Base-by-base conservation (phyloP, 164 flowering plant species). In the Nymphaea colorata region DNA sequence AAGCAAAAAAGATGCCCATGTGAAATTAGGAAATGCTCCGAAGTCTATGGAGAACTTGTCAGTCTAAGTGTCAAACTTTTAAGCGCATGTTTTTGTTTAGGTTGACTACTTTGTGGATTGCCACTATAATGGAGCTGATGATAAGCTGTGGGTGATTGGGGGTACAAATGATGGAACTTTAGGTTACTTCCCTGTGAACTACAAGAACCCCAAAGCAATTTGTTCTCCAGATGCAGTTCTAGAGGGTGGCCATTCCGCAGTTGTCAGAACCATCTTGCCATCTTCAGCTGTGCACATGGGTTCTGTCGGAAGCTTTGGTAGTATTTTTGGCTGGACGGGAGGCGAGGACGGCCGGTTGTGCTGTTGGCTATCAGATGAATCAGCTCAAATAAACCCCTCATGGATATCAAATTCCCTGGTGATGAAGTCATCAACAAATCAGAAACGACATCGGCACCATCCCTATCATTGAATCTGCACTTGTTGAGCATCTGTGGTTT, bases 291-390 rank as follows among this genome's bases (percentile, higher is more conserved):
- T 78, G 68, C 62, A 8, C 17, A 70, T 77, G 8, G 45, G 62
- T 59, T 66, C 73, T 15, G 63, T 64, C 12, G 44, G 67, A 60
- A 73, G 68, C 42, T 74, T 62, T 66, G 76, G 68, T 44, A 87
- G 88, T 41, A 73, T 85, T 59, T 92, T 95, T 74, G 97, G 97
- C 45, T 95, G 99, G 99, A 88, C 91, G 3, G 96, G 99, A 17
- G 96, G 94, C 17, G 98, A 95, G 71, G 99, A 95, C 75, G 98
- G 98, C n/a, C 87, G 94, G n/a, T 72, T 95, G 43, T 94, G 98
- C 78, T 90, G 94, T 73, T 95, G 98, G 99, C 71, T 75, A 45
- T 83, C 97, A 0, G 92, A 88, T 69, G 45, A 65, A 36, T 76
- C 85, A 17, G 61, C 81, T 43, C 85, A 79, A 51, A 62, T 69